Evolutionary conservation across 2,329 filamentous ascomycete species (phyloP), one percentile per base, ranked within the genome.

Genomic region (Pezicula neosporulosa): DNA sequence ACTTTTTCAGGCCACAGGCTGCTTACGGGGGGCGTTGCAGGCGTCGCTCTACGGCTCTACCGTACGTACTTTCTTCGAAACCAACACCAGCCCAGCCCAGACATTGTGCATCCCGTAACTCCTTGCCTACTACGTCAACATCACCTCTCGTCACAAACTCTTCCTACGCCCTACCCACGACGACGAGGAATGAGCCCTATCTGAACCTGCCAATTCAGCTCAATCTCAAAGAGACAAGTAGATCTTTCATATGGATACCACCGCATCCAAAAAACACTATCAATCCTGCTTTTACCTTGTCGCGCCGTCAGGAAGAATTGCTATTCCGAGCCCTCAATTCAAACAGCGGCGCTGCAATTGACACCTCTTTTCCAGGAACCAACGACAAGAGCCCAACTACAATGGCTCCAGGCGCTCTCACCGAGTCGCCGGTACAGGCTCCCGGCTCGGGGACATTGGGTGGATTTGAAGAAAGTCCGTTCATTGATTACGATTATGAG

Each of bases 401-500:
- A 45, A 62, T 79, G 60, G 75, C 80, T 52, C 70, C 80, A 47
- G 66, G 66, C 49, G 70, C 80, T 47, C 68, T 81, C 56, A 75
- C 77, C 54, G 72, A 72, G 48, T 80, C 78, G 10, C 76, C 78
- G 15, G 59, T 67, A 44, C 60, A 74, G 52, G 65, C 70, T 51
- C 69, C 72, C 15, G 73, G 70, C 38, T 71, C 73, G 2, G 73
- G 76, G 33, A 70, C 70, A 24, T 67, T 82, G 43, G 64, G 61
- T 50, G 78, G 74, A 56, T 80, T 83, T 42, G 83, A 90, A 30
- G 87, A 91, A 45, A 94, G 87, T 57, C 90, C 92, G 0, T 92
- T 86, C 64, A 77, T 95, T 52, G 90, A 96, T 65, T 94, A 91
- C 62, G 85, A 88, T 59, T 86, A 88, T 58, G 85, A 89, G 44